phyloP scores from a whole-genome alignment of 1,284 basidiomycete species.

The Moesziomyces globuligerus region DNA sequence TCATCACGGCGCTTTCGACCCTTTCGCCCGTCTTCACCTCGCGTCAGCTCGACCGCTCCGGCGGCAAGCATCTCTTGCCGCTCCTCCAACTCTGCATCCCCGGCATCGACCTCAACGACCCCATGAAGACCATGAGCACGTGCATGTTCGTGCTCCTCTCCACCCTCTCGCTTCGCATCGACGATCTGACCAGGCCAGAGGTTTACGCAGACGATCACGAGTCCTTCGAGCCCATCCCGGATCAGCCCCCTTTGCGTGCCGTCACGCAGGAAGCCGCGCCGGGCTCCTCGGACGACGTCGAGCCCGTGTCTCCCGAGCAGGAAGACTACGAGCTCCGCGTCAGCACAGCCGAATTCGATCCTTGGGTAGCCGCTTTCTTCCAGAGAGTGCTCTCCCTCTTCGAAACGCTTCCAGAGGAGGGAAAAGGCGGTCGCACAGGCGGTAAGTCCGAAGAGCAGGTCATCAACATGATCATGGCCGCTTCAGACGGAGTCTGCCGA shows the following conservation, averaged over 20 bases:
- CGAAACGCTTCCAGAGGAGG: slow-evolving; percentile 93
- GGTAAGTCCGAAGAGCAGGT: slow-evolving; percentile 87
- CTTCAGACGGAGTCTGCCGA: slow-evolving; percentile 84
- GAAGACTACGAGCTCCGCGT: slow-evolving; percentile 72
- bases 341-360: slow-evolving; percentile 79
- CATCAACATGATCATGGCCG: slow-evolving; percentile 81
- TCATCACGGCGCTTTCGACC: slow-evolving; percentile 85
- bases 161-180: slow-evolving; percentile 83
- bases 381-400: slow-evolving; percentile 85
- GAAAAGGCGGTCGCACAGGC: slow-evolving; percentile 76
- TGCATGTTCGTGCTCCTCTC: slow-evolving; percentile 81
- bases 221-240: slow-evolving; percentile 15
- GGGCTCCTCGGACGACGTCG: slow-evolving; percentile 10
- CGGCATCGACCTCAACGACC: slow-evolving; percentile 94
- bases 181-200: slow-evolving; percentile 74
- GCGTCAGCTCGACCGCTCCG: slow-evolving; percentile 79
- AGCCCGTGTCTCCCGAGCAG: slow-evolving; percentile 47
- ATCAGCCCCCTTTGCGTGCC: slow-evolving; percentile 43
- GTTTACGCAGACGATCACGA: slow-evolving; percentile 45
- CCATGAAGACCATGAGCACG: slow-evolving; percentile 82
- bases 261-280: slow-evolving; percentile 14
- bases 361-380: slow-evolving; percentile 90
- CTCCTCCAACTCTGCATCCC: slow-evolving; percentile 90
- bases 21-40: slow-evolving; percentile 82
- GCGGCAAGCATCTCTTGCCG: slow-evolving; percentile 87